These are phyloP conservation scores for Phaeosphaeria sp. DNA, from an alignment of 2,329 filamentous ascomycete species.

Conservation along the genomic window DNA sequence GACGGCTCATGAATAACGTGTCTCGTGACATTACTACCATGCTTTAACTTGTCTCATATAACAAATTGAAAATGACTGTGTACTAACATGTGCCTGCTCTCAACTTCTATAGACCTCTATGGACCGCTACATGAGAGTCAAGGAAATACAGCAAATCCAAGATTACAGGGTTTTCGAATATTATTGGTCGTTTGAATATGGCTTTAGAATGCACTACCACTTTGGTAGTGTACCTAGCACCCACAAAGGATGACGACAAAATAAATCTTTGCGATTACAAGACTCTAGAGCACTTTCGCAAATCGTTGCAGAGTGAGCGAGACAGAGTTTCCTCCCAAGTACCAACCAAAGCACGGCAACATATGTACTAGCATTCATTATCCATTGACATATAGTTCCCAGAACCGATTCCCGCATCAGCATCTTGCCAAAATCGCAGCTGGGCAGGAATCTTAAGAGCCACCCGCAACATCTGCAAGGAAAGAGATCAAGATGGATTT, in stretches of 20 bases:
- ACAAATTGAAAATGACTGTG: too few relatives aligned
- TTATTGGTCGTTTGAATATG: too few relatives aligned
- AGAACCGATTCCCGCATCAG: not conserved
- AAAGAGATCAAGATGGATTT: not conserved
- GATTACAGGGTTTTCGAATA: too few relatives aligned
- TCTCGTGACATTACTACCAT: too few relatives aligned
- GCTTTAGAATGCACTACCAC: not conserved
- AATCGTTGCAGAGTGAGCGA: not conserved
- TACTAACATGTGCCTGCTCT: too few relatives aligned
- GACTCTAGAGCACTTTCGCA: not conserved
- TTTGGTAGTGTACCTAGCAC: not conserved
- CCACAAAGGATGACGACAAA: not conserved
- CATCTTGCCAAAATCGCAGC: not conserved
- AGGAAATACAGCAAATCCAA: too few relatives aligned
- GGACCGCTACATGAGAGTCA: too few relatives aligned
- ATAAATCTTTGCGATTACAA: not conserved
- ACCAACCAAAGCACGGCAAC: not conserved
- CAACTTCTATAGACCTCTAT: too few relatives aligned
- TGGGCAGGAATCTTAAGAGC: not conserved
- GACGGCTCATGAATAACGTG: too few relatives aligned
- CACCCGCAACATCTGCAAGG: not conserved
- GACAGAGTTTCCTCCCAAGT: not conserved
- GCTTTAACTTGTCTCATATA: too few relatives aligned
- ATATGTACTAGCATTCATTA: not conserved
- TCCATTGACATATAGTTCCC: not conserved